phyloP scores from a whole-genome alignment of 1,139 yeast genomes.

The Spathaspora sp. region DNA sequence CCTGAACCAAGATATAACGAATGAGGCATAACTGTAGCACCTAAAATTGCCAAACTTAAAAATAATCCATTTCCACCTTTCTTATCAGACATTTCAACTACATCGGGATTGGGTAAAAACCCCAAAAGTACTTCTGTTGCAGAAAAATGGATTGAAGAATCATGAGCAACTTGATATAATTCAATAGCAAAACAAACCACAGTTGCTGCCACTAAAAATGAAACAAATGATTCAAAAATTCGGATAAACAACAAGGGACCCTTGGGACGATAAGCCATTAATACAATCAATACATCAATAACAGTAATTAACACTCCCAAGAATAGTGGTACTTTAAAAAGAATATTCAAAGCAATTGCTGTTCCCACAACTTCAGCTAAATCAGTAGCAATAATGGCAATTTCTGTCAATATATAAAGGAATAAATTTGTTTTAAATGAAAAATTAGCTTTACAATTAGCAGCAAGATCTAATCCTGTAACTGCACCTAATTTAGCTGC shows the following conservation, averaged over 20 bases:
- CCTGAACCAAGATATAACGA: constrained; percentile 90
- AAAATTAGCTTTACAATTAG: constrained; percentile 77
- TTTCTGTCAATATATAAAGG: constrained; percentile 74
- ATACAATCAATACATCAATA: constrained; percentile 77
- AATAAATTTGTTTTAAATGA: constrained; percentile 59
- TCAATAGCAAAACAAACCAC: constrained; percentile 85
- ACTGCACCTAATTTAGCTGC: constrained; percentile 88
- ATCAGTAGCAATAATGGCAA: constrained; percentile 90
- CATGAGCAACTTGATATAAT: constrained; percentile 63
- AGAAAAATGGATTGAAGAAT: constrained; percentile 47
- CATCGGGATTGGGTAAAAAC: constrained; percentile 71
- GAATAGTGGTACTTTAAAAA: constrained; percentile 73
- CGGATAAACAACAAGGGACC: constrained; percentile 79
- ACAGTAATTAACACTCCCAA: constrained; percentile 82
- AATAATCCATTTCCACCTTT: constrained; percentile 74
- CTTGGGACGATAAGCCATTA: constrained; percentile 87
- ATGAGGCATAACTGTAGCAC: constrained; percentile 99
- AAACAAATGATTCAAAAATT: constrained; percentile 79
- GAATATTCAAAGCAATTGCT: constrained; percentile 82
- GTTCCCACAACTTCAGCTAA: constrained; percentile 94
- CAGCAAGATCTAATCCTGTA: constrained; percentile 87
- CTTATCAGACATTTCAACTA: constrained; percentile 57
- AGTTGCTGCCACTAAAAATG: constrained; percentile 74
- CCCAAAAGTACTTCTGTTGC: constrained; percentile 64
- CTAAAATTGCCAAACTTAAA: constrained; percentile 84